Conservation (phyloP, 2,329 filamentous ascomycete genomes). For the Mycosphaerella sp. region DNA sequence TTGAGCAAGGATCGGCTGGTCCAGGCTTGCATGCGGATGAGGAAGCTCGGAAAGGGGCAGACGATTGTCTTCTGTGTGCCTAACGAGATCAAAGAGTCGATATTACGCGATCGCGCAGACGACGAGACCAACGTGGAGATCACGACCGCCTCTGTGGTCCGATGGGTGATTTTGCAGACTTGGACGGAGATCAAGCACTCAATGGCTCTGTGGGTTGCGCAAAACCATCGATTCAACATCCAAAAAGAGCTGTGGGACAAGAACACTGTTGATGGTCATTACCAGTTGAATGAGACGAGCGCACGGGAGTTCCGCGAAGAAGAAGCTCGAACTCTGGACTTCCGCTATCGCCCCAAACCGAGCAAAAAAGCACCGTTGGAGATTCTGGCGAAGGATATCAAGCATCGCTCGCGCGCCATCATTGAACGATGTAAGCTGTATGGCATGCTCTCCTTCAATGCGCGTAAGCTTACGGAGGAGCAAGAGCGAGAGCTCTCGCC, state of each 20-base stretch:
- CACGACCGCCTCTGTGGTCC: conserved; percentile 49
- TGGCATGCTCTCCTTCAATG: conserved; percentile 16
- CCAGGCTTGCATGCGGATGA: conserved; percentile 67
- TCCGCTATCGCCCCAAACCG: conserved; percentile 14
- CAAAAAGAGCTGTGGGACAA: conserved; percentile 14
- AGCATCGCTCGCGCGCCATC: conserved; percentile 31
- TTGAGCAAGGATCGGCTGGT: conserved; percentile 63
- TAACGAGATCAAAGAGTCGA: conserved; percentile 52
- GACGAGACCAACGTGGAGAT: conserved; percentile 32
- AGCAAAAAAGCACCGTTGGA: conserved; percentile 24
- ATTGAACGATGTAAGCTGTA: conserved; percentile 19
- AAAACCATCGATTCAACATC: conserved; percentile 48
- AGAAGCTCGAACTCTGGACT: conserved; percentile 61
- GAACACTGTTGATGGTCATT: conserved; percentile 51
- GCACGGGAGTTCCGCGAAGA: conserved; percentile 53
- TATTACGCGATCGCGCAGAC: conserved; percentile 30
- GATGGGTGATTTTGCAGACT: conserved; percentile 56
- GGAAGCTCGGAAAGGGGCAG: conserved; percentile 61
- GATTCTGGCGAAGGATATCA: conserved; percentile 45
- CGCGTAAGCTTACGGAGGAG: conserved; percentile 52
- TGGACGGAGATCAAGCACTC: conserved; percentile 44
- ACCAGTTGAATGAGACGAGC: conserved; percentile 25
- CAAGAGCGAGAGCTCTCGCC: conserved; percentile 56
- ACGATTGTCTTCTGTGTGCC: conserved; percentile 56
- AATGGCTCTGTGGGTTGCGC: conserved; percentile 55